phyloP scores from a whole-genome alignment of 768 basidiomycete genomes.

The Astraeus odoratus region DNA sequence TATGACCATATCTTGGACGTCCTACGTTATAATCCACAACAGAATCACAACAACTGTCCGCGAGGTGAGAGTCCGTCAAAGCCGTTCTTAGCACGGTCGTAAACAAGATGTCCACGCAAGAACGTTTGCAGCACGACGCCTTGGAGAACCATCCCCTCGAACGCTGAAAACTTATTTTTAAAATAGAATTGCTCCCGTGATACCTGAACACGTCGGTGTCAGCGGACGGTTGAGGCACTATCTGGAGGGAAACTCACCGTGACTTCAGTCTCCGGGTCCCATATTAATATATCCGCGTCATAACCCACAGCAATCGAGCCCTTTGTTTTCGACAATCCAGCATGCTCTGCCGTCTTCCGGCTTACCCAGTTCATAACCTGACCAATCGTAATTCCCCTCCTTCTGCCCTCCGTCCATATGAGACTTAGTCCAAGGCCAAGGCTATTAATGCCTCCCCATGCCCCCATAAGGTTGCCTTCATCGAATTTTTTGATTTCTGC shows the following conservation, averaged over 20 bases:
- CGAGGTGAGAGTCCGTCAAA: conserved; percentile 28
- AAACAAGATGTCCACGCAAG: conserved; percentile 70
- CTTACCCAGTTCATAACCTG: conserved; percentile 74
- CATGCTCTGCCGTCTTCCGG: conserved; percentile 69
- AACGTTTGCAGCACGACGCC: conserved; percentile 76
- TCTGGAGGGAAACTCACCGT: conserved; percentile 24
- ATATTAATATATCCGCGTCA: conserved; percentile 85
- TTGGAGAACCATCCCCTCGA: conserved; percentile 62
- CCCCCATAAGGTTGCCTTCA: conserved; percentile 75
- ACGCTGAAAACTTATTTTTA: conserved; percentile 93
- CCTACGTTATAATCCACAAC: neutral
- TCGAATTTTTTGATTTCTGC: conserved; percentile 72
- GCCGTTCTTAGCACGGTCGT: conserved; percentile 36
- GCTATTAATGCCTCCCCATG: conserved; percentile 94
- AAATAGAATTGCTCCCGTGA: conserved; percentile 68
- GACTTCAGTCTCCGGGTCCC: conserved; percentile 55
- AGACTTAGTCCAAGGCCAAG: conserved; percentile 86
- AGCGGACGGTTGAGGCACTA: conserved; percentile 1
- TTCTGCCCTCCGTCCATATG: conserved; percentile 78
- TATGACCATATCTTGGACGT: too few relatives aligned
- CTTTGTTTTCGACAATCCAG: conserved; percentile 62
- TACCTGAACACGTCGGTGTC: conserved; percentile 41
- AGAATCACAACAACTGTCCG: conserved; percentile 33
- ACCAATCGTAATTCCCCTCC: conserved; percentile 44
- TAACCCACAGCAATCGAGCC: conserved; percentile 66